Evolutionary conservation across 1,139 yeast species (phyloP).

Genomic region (Taphrina pruni): DNA sequence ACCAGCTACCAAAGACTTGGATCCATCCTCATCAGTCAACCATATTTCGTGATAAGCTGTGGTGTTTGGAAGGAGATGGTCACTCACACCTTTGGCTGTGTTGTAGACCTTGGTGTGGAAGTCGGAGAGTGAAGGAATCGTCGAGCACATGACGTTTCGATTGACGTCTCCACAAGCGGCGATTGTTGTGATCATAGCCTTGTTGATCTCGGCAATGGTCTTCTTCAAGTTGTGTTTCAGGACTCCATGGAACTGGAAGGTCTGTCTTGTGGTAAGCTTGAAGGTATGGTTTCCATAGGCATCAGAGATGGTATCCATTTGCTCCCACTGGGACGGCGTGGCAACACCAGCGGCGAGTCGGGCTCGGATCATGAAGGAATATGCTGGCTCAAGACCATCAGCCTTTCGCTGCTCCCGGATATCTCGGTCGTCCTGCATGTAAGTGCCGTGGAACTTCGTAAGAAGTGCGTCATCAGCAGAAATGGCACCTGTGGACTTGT

Average conservation of each 20-base stretch:
- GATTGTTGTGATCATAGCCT: slow-evolving; percentile 86
- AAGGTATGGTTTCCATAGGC: slow-evolving; percentile 89
- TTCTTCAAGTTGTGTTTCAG: slow-evolving; percentile 89
- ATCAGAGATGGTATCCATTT: slow-evolving; percentile 81
- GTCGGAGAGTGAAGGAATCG: slow-evolving; percentile 82
- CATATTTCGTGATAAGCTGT: slow-evolving; percentile 97
- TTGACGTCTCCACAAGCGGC: slow-evolving; percentile 99
- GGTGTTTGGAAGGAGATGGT: slow-evolving; percentile 83
- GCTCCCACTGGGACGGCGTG: slow-evolving; percentile 85
- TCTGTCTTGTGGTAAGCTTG: slow-evolving; percentile 94
- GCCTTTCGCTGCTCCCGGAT: slow-evolving; percentile 89
- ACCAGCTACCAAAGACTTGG: slow-evolving; percentile 84
- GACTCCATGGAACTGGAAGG: slow-evolving; percentile 95
- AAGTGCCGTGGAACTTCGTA: slow-evolving; percentile 97
- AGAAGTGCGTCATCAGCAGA: slow-evolving; percentile 92
- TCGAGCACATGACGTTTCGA: slow-evolving; percentile 92
- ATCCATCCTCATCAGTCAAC: slow-evolving; percentile 80
- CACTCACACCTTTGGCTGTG: slow-evolving; percentile 71
- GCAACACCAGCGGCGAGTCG: slow-evolving; percentile 94
- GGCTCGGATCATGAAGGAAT: slow-evolving; percentile 93
- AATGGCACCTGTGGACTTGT: slow-evolving; percentile 87
- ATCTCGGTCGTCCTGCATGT: slow-evolving; percentile 99
- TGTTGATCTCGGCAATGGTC: slow-evolving; percentile 90
- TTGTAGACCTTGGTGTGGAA: slow-evolving; percentile 76
- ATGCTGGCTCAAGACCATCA: slow-evolving; percentile 93